Evolutionary conservation across 257 asterid genomes (phyloP), one percentile per base, ranked within the genome.

Genomic region (Echium plantagineum): DNA sequence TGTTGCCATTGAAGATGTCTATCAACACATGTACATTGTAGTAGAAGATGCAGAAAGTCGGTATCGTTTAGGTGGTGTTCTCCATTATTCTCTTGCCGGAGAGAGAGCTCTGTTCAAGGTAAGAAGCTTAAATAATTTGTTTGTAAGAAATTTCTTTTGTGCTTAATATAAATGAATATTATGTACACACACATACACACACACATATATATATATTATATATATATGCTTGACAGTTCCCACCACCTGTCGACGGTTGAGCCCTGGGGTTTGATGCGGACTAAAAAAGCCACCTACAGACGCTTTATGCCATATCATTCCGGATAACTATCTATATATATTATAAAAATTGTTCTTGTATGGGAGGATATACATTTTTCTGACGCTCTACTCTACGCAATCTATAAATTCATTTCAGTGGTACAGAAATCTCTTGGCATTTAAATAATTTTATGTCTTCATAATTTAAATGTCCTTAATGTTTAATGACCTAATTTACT

Each of bases 61-160:
- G 62, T 80, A 82, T 72, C 77, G 67, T 59, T 64, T 85, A 76
- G 84, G 75, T 70, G 96, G 98, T 63, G 74, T 80, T 15, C 62
- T 78, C 69, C 98, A 91, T 84, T 83, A 88, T 82, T 82, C 98
- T 57, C 85, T 91, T 65, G 90, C 76, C 62, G 98, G 94, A 58
- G 78, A 82, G 78, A 85, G 79, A 69, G 90, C 96, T 67, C 94
- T 91, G 72, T 91, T 88, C 87, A 80, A 84, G 85, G 98, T 91
- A 83, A 69, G 84, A 72, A 52, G 30, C 66, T 66, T 76, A 59
- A 52, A 53, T 67, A 59, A 21, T 55, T 48, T 26, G n/a, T n/a
- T 21, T 9, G 58, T 57, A 28, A 28, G 20, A 31, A 46, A 8
- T 65, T 57, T 48, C 46, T 32, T 2, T 31, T 47, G 20, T 20